A percentile compares a stretch with the other conserved stretches of the same genome.
Conservation (phyloP, 2,329 filamentous ascomycete genomes). For the Hymenotorrendiella dingleyae region DNA sequence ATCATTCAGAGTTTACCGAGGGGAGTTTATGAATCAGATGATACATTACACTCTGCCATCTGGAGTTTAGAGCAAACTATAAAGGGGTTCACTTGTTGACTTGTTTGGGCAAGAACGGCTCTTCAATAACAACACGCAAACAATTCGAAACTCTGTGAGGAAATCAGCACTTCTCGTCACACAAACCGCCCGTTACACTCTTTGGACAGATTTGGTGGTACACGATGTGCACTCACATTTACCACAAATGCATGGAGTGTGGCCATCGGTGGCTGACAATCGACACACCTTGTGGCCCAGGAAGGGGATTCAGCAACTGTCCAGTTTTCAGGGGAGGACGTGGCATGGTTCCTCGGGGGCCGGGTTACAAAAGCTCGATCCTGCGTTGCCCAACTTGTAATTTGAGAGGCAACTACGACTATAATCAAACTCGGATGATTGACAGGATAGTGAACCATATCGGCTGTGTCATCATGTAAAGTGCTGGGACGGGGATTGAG, state of each 20-base stretch:
- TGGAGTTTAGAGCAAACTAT: no score
- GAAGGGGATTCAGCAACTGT: slow-evolving; percentile 16
- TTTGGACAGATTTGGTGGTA: no score
- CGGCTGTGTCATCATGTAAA: slow-evolving; percentile 2
- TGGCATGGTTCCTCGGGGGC: neutral
- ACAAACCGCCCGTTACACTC: no score
- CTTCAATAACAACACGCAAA: no score
- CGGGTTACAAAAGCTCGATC: neutral
- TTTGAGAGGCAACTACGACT: slow-evolving; percentile 13
- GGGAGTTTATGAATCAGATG: no score
- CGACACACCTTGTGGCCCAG: slow-evolving; percentile 8
- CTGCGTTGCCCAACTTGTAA: slow-evolving; percentile 11
- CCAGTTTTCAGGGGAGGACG: slow-evolving; percentile 4
- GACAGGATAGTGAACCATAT: slow-evolving; percentile 5
- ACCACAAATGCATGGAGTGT: slow-evolving; percentile 12
- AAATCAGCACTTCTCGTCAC: no score
- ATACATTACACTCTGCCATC: no score
- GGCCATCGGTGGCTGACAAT: slow-evolving; percentile 12
- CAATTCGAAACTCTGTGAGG: no score
- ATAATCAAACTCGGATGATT: slow-evolving; percentile 13
- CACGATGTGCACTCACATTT: neutral
- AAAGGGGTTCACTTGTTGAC: no score
- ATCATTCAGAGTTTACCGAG: no score
- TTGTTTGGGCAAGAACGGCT: no score
- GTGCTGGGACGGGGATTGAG: neutral